Base-by-base conservation (phyloP, 1,139 yeast genomes). In the Kodamaea arcana region DNA sequence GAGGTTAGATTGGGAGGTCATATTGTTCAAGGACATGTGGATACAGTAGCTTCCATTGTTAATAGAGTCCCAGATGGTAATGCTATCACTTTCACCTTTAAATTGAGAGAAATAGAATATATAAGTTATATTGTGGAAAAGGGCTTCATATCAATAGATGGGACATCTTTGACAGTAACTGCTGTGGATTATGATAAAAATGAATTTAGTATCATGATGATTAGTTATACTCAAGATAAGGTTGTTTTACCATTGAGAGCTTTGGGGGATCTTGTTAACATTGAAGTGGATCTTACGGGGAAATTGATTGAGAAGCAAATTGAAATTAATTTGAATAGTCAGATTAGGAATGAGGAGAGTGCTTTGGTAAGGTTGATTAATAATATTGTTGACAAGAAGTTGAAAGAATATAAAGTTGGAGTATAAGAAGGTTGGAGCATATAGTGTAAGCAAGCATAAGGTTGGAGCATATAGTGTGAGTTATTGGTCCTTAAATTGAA, bases 21-120 rank as follows among this genome's bases (percentile, higher is more conserved):
- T 60, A 79, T 90, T 42, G 98, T 92, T 2, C 98, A 92, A 51
- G 99, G 98, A 11, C 99, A 92, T 62, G 90, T 94, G 23, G 98
- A 92, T 54, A 86, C 97, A 0, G 71, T 82, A 21, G 97, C 96
- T 4, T 60, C 62, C 22, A 83, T 94, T 26, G 72, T 73, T 1
- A 56, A 60, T 2, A 69, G 63, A 23, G 60, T 45, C 6, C 62
- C 74, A 0, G 97, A 90, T 51, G 94, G 84, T 3, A 85, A 88
- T 58, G 83, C 97, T 2, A 65, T 88, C 24, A 69, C 81, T 2
- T 83, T 79, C 53, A 83, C 87, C 2, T 88, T 92, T 60, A 64
- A 74, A 56, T 72, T 90, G 39, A 65, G 85, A 36, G 95, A 88
- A 40, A 43, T 50, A n/a, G 69, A 72, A 35, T 72, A 77, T 40